Evolutionary conservation across 2,329 filamentous ascomycete genomes (phyloP), one percentile per base, ranked within the genome.

Genomic region (Pseudogymnoascus verrucosus): DNA sequence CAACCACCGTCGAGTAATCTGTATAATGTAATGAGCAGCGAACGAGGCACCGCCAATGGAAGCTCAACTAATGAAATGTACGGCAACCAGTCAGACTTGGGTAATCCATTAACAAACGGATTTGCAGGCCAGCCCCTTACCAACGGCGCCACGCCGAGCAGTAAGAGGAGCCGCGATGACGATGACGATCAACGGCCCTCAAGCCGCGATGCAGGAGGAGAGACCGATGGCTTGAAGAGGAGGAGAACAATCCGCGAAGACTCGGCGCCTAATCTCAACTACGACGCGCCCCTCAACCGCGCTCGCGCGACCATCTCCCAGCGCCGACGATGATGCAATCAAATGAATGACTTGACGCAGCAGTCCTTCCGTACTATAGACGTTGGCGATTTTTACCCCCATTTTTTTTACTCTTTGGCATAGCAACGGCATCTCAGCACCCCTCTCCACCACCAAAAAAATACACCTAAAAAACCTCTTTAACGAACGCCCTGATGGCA

Each of bases 21-120:
- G 61, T 96, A 96, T 81, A 96, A 87, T 75, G 89, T 96, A 67
- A 92, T 96, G 78, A 93, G 89, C 74, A 91, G 90, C 73, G 89
- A 91, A 65, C 84, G 90, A 26, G 84, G 80, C 31, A 76, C 85
- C 10, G 78, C 83, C 16, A 91, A 90, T 68, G 88, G 88, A n/a
- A 82, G 80, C 31, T 76, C 84, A 11, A 77, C 82, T 19, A 82
- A 82, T 60, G 90, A 96, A 68, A 84, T 87, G 5, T 96, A 96
- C 73, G 83, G 84, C 36, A 82, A 86, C 14, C 82, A 89, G 23
- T 78, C 82, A 4, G 87, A 89, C 69, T 79, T 87, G 75, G 74
- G 76, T 42, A 76, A 74, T 65, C 75, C 80, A 16, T 78, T 87
- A 75, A 77, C 83, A 61, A 86, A 85, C 69, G 84, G 83, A 8